phyloP scores from a whole-genome alignment of 805 yeast genomes.

The Kodamaea laetipori region DNA sequence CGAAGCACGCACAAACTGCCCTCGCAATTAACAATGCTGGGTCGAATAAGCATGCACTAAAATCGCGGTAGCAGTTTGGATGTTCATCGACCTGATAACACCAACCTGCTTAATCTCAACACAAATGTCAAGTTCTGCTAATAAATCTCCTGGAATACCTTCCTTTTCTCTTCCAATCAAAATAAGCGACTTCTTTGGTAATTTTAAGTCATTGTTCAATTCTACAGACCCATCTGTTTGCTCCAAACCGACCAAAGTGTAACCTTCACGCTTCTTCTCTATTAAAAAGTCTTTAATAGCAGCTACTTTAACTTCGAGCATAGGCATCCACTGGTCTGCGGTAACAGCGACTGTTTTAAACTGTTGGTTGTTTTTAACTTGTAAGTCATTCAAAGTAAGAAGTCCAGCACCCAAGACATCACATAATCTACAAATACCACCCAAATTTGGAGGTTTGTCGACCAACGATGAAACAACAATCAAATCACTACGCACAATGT shows the following conservation, averaged over 20 bases:
- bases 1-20: no score
- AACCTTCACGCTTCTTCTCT: constrained; percentile 69
- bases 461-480: constrained; percentile 90
- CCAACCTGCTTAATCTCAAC: constrained; percentile 92
- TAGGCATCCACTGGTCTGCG: constrained; percentile 95
- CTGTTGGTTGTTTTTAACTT: constrained; percentile 62
- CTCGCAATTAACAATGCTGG: constrained; percentile 66
- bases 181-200: constrained; percentile 79
- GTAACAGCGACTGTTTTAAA: constrained; percentile 91
- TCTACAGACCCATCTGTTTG: constrained; percentile 90
- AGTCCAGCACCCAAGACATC: constrained; percentile 90
- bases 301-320: constrained; percentile 67
- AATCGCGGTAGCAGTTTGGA: constrained; percentile 95
- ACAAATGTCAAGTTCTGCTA: constrained; percentile 82
- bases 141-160: constrained; percentile 85
- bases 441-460: constrained; percentile 89
- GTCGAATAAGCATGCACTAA: constrained; percentile 86
- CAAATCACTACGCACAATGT: constrained; percentile 70
- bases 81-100: constrained; percentile 91
- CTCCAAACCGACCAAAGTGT: constrained; percentile 84
- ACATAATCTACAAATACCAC: constrained; percentile 90
- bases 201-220: constrained; percentile 60
- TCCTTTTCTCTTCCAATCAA: constrained; percentile 85
- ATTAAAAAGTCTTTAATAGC: constrained; percentile 59
- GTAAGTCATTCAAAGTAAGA: constrained; percentile 72